phyloP scores from a whole-genome alignment of 2,329 filamentous ascomycete genomes.

The Talaromyces verruculosus region DNA sequence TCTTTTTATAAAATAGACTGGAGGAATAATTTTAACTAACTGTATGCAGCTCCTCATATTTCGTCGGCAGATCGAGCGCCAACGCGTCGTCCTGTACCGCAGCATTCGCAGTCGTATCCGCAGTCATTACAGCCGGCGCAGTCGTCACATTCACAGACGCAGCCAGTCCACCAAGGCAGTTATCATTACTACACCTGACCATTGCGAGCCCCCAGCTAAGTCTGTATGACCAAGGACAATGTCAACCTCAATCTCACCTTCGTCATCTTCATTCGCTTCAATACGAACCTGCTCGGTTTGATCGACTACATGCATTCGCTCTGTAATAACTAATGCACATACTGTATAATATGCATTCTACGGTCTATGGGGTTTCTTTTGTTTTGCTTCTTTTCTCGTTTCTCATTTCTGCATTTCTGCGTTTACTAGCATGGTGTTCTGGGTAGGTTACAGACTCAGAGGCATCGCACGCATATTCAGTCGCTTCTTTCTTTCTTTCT shows the following conservation, averaged over 20 bases:
- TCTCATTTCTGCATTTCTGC: not conserved
- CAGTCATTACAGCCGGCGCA: not conserved
- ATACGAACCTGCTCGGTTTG: too few relatives aligned
- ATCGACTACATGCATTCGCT: not conserved
- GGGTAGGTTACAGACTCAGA: not conserved
- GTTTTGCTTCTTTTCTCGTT: not conserved
- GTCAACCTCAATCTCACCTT: too few relatives aligned
- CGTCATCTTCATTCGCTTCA: too few relatives aligned
- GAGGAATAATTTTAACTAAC: not conserved
- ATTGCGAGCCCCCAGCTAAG: not conserved
- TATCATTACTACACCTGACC: constrained; percentile 7
- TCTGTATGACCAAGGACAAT: too few relatives aligned
- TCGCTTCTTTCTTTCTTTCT: not conserved
- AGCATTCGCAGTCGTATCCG: not conserved
- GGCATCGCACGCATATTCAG: not conserved
- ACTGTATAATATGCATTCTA: not conserved
- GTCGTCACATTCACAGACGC: not conserved
- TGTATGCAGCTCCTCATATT: not conserved
- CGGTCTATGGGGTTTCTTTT: not conserved
- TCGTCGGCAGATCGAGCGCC: not conserved
- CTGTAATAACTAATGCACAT: not conserved
- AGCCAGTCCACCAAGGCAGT: not conserved
- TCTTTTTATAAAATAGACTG: not conserved
- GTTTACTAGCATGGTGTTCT: constrained; percentile 9
- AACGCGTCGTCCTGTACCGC: not conserved